Evolutionary conservation across 352 stramenopile species (phyloP), one percentile per base, ranked within the genome.

Genomic region (Blastocystis sp.): DNA sequence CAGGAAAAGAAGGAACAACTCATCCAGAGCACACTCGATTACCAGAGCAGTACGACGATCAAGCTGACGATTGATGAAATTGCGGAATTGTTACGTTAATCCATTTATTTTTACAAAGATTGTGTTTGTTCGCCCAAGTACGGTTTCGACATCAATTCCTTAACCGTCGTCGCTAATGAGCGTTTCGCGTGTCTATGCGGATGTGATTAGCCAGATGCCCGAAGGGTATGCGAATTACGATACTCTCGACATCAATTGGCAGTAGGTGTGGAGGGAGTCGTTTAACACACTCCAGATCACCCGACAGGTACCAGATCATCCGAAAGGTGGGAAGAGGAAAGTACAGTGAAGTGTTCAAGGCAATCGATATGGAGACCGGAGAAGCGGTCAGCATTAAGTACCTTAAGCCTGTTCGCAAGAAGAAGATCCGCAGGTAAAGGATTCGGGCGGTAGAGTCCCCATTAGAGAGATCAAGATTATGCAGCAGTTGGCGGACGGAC

Each of bases 331-430:
- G 96, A 18, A 92, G 96, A 56, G 96, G 96, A 86, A 99, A 99
- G 91, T 99, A 99, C 90, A 97, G 92, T 84, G 96, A 99, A 88
- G 95, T 98, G 63, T 97, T 97, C 81, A 93, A 97, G 87, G 96
- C 96, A 29, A 94, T 97, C 88, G 98, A 98, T 86, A 92, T 98
- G 40, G 89, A 90, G 34, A 98, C 94, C 88, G 96, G 96, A 86
- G 93, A 92, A 48, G 96, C 96, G 87, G 98, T 95, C 88, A 95
- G 98, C n/a, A 97, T 99, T 86, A 99, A 99, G 91, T 98, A 99
- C 88, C 92, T 99, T 59, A 99, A 99, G 90, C 96, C 96, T 24
- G 96, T 99, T 24, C 98, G 98, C 91, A 99, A 99, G 92, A 99
- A 99, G 91, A 99, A 99, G 91, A 98, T 99, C 88, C 38, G 36